Base-by-base conservation (phyloP, 768 basidiomycete species). In the Lentinula sp. region DNA sequence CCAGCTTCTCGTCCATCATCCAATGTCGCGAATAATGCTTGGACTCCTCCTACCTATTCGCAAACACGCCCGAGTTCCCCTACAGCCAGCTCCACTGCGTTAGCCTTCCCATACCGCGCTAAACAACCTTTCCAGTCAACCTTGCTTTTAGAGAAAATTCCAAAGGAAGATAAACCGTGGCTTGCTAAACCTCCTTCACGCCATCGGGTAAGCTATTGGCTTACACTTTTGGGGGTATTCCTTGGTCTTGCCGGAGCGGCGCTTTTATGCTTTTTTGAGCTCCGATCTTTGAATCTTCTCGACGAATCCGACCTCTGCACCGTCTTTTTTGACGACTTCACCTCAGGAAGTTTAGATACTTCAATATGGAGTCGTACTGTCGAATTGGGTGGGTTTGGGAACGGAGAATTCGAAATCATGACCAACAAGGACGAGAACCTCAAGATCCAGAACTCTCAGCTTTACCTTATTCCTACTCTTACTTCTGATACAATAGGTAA, bases 381-480 rank as follows among this genome's bases (percentile, higher is more conserved):
- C 60, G 81, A 87, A 63, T 73, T 90, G 45, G 86, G 87, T 54
- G 92, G 91, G 1, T 93, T 87, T 67, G 90, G 89, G 16, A 88
- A 87, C 61, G 82, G 80, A 15, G 84, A 91, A 65, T 95, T 95
- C 70, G 83, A 93, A 69, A 91, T 92, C 83, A 84, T 89, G 2
- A 89, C 89, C 1, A 66, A 70, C 10, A 78, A 78, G 1, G 61
- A 76, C 15, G 83, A 81, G 68, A 91, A 90, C 67, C 80, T 87
- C 3, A 91, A 82, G 71, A 73, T 93, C 46, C 71, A 79, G 46
- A 79, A 92, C 71, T 83, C 82, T 5, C 76, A 84, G 60, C 83
- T 95, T 40, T 94, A 92, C 73, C 82, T 95, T 67, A 80, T 86
- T 46, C 93, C 93, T 1, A 93, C 92, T 8, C 79, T 94, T 60